phyloP scores from a whole-genome alignment of 108 stramenopile species.

The Cyclotella baltica region DNA sequence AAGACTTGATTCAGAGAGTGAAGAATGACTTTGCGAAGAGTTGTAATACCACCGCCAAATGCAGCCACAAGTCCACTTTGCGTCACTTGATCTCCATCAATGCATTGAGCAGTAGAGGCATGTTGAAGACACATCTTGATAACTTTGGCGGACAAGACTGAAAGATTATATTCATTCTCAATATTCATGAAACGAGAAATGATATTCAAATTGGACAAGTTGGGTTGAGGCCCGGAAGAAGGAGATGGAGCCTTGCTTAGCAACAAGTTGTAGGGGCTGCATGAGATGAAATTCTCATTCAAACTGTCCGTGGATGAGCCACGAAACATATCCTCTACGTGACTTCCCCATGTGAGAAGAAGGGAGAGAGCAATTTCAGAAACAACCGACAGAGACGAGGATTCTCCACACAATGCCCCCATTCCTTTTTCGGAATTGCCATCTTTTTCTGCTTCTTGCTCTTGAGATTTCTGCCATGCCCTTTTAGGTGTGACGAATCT shows the following conservation, averaged over 20 bases:
- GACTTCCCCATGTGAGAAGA: constrained; percentile 38
- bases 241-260: constrained; percentile 38
- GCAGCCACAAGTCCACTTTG: constrained; percentile 27
- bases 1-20: constrained; percentile 14
- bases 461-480: constrained; percentile 31
- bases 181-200: constrained; percentile 35
- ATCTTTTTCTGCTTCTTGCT: constrained; percentile 10
- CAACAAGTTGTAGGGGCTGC: constrained; percentile 34
- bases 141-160: constrained; percentile 42
- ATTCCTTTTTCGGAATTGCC: background rate
- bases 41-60: constrained; percentile 10
- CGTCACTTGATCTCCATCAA: background rate
- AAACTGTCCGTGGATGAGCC: background rate
- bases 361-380: constrained; percentile 32
- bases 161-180: constrained; percentile 14
- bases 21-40: constrained; percentile 18
- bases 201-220: constrained; percentile 43
- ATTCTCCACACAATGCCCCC: constrained; percentile 3
- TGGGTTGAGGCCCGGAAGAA: constrained; percentile 4
- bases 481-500: constrained; percentile 54
- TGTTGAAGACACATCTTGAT: constrained; percentile 47
- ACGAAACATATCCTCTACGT: constrained; percentile 31
- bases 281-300: constrained; percentile 14
- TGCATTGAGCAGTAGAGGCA: background rate
- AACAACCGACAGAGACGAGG: constrained; percentile 5